A percentile compares a stretch with the other conserved stretches of the same genome.
Evolutionary conservation across 2,329 filamentous ascomycete genomes (phyloP).

Genomic region (Cercospora nicotianae): DNA sequence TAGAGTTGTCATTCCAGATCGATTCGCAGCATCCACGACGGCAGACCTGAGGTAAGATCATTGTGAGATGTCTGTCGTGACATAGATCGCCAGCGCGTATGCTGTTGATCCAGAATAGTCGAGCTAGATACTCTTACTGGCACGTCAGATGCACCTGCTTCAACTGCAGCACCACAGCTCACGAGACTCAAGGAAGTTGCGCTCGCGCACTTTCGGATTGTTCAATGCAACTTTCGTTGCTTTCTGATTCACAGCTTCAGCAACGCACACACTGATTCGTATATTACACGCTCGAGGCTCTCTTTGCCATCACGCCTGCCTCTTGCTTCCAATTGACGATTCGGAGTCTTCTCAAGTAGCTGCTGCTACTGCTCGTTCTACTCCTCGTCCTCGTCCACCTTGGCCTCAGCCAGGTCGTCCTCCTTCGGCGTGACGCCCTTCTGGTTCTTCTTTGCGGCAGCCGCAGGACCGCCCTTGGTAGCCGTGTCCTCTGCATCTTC

Average conservation of each 20-base stretch:
- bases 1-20: not conserved
- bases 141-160: not conserved
- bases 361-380: not conserved
- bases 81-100: not conserved
- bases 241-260: not conserved
- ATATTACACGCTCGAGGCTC: not conserved
- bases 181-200: not conserved
- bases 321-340: not conserved
- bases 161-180: not conserved
- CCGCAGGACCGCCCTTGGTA: slow-evolving; percentile 33
- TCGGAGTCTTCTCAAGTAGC: not conserved
- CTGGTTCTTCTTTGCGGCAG: slow-evolving; percentile 35
- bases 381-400: slow-evolving; percentile 27
- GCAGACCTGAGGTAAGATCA: too few relatives aligned
- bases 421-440: slow-evolving; percentile 36
- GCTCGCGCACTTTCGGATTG: not conserved
- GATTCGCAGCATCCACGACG: not conserved
- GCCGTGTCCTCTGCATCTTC: slow-evolving; percentile 36
- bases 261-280: not conserved
- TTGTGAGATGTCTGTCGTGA: too few relatives aligned
- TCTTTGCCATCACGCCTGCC: not conserved
- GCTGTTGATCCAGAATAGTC: not conserved
- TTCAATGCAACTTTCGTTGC: not conserved
- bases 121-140: not conserved
- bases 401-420: slow-evolving; percentile 31